Evolutionary conservation across 352 stramenopile genomes (phyloP), one percentile per base, ranked within the genome.

Genomic region (Nothophytophthora sp.): DNA sequence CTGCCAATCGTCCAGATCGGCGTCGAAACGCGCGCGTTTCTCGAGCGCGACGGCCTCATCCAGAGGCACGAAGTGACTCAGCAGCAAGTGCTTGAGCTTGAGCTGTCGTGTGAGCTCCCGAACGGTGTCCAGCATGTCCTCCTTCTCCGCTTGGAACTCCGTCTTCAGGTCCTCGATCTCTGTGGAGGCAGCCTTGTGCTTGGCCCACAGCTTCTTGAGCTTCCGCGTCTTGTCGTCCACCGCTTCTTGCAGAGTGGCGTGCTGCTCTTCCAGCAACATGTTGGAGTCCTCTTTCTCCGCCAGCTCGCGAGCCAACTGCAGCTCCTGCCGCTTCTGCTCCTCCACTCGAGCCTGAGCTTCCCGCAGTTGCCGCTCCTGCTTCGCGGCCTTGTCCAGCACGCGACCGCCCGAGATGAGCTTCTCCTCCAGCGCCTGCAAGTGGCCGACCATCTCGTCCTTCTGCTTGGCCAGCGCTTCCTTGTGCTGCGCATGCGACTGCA

Each of bases 51-150:
- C 85, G 4, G 70, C 77, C 8, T 88, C 73, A 44, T 91, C 76
- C 16, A 83, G 48, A 11, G 81, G 83, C 36, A 92, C 87, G 63
- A 98, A 98, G 27, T 96, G 81, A 5, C 68, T 73, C 32, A 98
- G 69, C 19, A 98, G 55, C 18, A 98, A 57, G 27, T 98, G 83
- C 64, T 98, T 98, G 23, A 99, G 81, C 70, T 99, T 98, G 32
- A 98, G 60, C 55, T 98, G 90, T 16, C 88, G 82, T 16, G 88
- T 96, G 30, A 98, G 76, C 55, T 98, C 87, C 10, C 96, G 83
- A 30, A 99, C 96, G 4, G 89, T 96, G 42, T 98, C 90, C 18
- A 99, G 80, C 82, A 98, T 96, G 55, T 98, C 93, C 54, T 97
- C 90, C 37, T 96, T 94, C 61, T 99, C 96, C 4, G 68, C 65